Evolutionary conservation across 192 early-diverging fungal species (phyloP), one percentile per base, ranked within the genome.

Genomic region (Coemansia sp.): DNA sequence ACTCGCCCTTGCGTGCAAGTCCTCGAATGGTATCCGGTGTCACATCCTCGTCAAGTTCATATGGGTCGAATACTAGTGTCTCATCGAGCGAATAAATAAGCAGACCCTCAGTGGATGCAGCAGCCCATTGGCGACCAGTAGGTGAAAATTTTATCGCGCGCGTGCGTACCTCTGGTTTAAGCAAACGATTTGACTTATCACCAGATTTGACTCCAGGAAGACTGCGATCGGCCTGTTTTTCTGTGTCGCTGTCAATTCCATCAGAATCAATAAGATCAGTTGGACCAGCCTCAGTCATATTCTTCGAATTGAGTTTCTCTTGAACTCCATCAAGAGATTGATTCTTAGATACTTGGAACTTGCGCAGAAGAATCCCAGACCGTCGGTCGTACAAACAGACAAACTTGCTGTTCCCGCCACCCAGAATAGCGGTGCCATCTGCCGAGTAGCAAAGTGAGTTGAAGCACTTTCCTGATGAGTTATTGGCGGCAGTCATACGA

Each of bases 1-100:
- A 94, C 48, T 98, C 93, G 65, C 86, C 74, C 47, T 84, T 83
- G 23, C 84, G 83, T 26, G 95, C 71, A n/a, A 90, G 87, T 54
- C 86, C 89, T 26, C 87, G 59, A 24, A 96, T 90, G 0, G 91
- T 83, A 22, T 88, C 90, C 1, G 98, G 96, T 1, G 96, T 98
- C 28, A 99, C 93, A 68, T 97, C 92, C 30, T 96, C 87, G 67
- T 98, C 96, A 4, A 99, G 87, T 80, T 99, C 95, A 75, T 95
- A 98, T 22, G 98, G 98, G 76, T 99, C 98, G 73, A 99, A 99
- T 56, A 91, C 62, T 22, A 98, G 80, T 2, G 85, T 84, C 49
- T 98, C 93, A 69, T 99, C 98, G 32, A 99, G 79, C 16, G 94
- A 92, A 81, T 98, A 99, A 50, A 99, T 88, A 57, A 98, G 63